Conservation (phyloP, 192 early-diverging fungal genomes). For the Coemansia sp. region DNA sequence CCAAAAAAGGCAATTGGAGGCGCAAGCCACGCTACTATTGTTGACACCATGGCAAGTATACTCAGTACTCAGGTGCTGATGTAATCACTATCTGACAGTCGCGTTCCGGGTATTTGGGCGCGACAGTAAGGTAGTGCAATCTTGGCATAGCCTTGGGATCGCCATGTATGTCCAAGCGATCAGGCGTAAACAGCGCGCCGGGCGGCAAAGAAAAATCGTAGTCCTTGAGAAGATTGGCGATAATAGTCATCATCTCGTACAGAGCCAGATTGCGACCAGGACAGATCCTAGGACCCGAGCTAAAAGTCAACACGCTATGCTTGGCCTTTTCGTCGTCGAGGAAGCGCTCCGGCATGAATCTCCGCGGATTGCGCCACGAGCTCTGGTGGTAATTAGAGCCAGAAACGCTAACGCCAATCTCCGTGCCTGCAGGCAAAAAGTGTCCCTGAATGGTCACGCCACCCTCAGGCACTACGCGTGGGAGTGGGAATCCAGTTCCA, state of each 20-base stretch:
- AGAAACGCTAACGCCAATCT: slow-evolving; percentile 17
- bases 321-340: slow-evolving; percentile 9
- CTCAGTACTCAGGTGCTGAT: not conserved
- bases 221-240: slow-evolving; percentile 29
- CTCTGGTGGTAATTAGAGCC: slow-evolving; percentile 22
- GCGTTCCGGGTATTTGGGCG: slow-evolving; percentile 23
- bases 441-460: slow-evolving; percentile 31
- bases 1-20: no score
- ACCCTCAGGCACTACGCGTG: slow-evolving; percentile 28
- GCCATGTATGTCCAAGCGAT: slow-evolving; percentile 8
- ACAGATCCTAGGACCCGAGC: slow-evolving; percentile 39
- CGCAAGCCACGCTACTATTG: no score
- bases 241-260: slow-evolving; percentile 25
- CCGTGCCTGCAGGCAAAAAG: slow-evolving; percentile 31
- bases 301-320: slow-evolving; percentile 29
- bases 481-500: slow-evolving; percentile 15
- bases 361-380: slow-evolving; percentile 9
- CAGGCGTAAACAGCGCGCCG: slow-evolving; percentile 11
- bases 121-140: slow-evolving; percentile 12
- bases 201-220: slow-evolving; percentile 21
- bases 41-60: no score
- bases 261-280: slow-evolving; percentile 35
- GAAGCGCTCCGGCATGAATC: slow-evolving; percentile 45
- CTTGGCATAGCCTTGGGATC: slow-evolving; percentile 22
- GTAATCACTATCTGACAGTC: slow-evolving; percentile 10